These are phyloP conservation scores for Aspergillus ochraceoroseus DNA, from an alignment of 2,329 filamentous ascomycete genomes.

Conservation along the genomic window DNA sequence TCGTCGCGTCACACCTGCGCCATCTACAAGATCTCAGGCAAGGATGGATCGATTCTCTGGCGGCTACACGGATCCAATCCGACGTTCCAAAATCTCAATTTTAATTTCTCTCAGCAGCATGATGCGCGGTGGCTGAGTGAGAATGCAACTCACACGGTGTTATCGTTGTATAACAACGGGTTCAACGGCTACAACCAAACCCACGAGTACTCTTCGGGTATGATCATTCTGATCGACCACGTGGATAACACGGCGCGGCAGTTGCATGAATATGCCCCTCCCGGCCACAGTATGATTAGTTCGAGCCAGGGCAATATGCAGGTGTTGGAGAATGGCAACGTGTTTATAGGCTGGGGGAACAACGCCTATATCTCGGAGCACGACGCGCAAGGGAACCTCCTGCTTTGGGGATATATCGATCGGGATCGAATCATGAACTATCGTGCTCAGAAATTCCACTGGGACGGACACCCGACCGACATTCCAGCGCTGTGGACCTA, in stretches of 20 bases:
- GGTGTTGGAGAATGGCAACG: conserved; percentile 35
- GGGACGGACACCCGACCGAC: conserved; percentile 40
- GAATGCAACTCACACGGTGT: conserved; percentile 36
- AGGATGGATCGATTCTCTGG: conserved; percentile 40
- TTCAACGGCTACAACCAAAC: conserved; percentile 41
- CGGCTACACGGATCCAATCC: conserved; percentile 36
- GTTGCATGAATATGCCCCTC: conserved; percentile 30
- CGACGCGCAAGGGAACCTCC: conserved; percentile 33
- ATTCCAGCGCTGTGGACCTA: conserved; percentile 42
- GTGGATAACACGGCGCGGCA: conserved; percentile 33
- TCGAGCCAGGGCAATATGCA: conserved; percentile 42
- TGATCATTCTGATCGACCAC: conserved; percentile 40
- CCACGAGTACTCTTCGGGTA: conserved; percentile 37
- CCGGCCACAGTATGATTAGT: conserved; percentile 27
- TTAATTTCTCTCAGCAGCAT: conserved; percentile 44
- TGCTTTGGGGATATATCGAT: conserved; percentile 38
- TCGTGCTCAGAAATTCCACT: conserved; percentile 41
- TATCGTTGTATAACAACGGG: conserved; percentile 43
- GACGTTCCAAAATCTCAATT: conserved; percentile 37
- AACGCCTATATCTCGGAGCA: conserved; percentile 41
- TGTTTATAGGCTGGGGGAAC: conserved; percentile 44
- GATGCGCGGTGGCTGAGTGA: conserved; percentile 40
- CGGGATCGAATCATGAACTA: conserved; percentile 40
- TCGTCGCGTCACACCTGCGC: conserved; percentile 41
- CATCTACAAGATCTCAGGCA: conserved; percentile 42